A percentile compares a stretch with the other conserved stretches of the same genome.
These are phyloP conservation scores for Myriangium duriaei DNA, from an alignment of 2,329 filamentous ascomycete genomes.

Conservation along the genomic window DNA sequence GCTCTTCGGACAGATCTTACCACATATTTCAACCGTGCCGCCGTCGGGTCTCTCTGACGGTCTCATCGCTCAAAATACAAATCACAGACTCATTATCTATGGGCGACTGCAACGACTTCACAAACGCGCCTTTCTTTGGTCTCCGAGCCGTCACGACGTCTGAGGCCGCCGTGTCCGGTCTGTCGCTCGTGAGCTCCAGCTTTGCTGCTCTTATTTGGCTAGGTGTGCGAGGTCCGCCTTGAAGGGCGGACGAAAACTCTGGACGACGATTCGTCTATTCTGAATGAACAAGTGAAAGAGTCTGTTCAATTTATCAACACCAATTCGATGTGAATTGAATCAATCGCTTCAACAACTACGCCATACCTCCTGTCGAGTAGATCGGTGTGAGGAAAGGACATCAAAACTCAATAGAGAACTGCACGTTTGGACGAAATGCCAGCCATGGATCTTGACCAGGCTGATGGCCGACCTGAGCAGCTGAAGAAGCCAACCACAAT, in stretches of 20 bases:
- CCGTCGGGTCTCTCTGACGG: background rate
- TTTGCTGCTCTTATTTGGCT: conserved; percentile 37
- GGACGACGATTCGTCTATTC: conserved; percentile 8
- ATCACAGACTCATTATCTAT: conserved; percentile 27
- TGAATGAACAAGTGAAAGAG: conserved; percentile 7
- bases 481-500: conserved; percentile 21
- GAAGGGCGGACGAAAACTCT: conserved; percentile 40
- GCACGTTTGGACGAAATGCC: too few relatives aligned
- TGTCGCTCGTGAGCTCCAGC: conserved; percentile 31
- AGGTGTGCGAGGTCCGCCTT: conserved; percentile 38
- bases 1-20: background rate
- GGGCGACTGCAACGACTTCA: conserved; percentile 29
- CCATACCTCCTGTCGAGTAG: too few relatives aligned
- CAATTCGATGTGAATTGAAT: conserved; percentile 10
- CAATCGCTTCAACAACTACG: conserved; percentile 1
- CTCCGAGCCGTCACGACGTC: conserved; percentile 24
- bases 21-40: background rate
- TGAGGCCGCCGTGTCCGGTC: conserved; percentile 21
- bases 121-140: conserved; percentile 20
- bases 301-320: conserved; percentile 17
- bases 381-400: too few relatives aligned
- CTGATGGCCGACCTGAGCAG: conserved; percentile 14
- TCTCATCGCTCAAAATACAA: background rate
- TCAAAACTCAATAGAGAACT: too few relatives aligned
- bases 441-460: conserved; percentile 23